Evolutionary conservation across 352 stramenopile species (phyloP), one percentile per base, ranked within the genome.

Genomic region (Globisporangium emineosum): DNA sequence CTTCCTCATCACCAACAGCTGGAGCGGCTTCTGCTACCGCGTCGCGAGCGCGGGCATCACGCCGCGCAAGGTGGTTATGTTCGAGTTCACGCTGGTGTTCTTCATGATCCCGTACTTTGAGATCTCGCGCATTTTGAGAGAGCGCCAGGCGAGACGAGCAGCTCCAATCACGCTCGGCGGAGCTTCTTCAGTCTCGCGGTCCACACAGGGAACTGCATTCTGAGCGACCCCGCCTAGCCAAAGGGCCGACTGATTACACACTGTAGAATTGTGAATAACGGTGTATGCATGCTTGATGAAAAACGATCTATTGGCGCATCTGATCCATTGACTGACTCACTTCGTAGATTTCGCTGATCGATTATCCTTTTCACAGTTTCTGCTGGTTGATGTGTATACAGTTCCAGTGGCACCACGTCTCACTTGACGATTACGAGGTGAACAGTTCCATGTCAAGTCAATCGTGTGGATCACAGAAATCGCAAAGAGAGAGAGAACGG

Each of bases 1-100:
- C 32, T 67, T 62, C 21, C n/a, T 57, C 30, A 55, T 50, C 54
- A 67, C 61, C 1, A 67, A 67, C 52, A 45, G 25, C 37, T 56
- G 37, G 61, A 62, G 52, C 15, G 54, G 52, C 19, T 67, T 67
- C 52, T 57, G 40, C 19, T 43, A 43, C 29, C 61, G 61, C 40
- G 40, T 60, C 10, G 30, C 29, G 21, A 47, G 17, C 61, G 50
- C 53, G 19, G 62, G 62, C 29, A 49, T 62, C 42, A 56, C 62
- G 17, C 62, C 62, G n/a, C 62, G 54, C 53, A 52, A 62, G 42
- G 29, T 60, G 30, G 19, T 32, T 1, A 5, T 50, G 3, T 25
- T 67, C 4, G 53, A 67, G 53, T 62, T 42, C 42, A 13, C 47
- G 42, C 42, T 67, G 9, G 13, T 21, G 12, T 54, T 66, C 19